Evolutionary conservation across 192 early-diverging fungal species (phyloP), one percentile per base, ranked within the genome.

Genomic region (Backusella tarrabulga): DNA sequence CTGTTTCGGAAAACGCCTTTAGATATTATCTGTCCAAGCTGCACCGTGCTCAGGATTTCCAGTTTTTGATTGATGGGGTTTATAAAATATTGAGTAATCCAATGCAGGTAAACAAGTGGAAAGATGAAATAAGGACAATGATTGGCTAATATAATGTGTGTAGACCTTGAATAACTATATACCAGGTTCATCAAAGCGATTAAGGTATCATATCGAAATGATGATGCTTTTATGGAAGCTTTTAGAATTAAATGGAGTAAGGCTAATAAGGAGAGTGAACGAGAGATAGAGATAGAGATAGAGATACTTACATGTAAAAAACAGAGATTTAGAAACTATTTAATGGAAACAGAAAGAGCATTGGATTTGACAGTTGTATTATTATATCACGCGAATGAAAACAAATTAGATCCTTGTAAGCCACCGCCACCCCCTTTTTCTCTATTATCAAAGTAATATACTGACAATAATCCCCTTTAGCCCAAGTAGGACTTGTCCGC

Each of bases 191-290:
- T 92, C 86, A 34, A 95, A 95, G 69, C 85, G 85, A 74, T 83
- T 91, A 23, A 86, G 79, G 71, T 82, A 89, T 50, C 83, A 91
- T 54, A 69, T 85, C 46, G 95, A 97, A 82, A 89, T 90, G 7
- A 81, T 94, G 50, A 93, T 95, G 88, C 81, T 97, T n/a, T 90
- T 94, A 44, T 98, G 97, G 97, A 88, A 92, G 68, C 78, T 96
- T 4, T 73, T 96, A 14, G 92, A 96, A 42, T 79, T 89, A 50
- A 98, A 98, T 80, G 87, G 87, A 74, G 93, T 93, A 80, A 36
- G 72, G 79, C 19, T 23, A 34, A 26, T 0, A 40, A 41, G 14
- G 8, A 60, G 9, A 26, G 8, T 7, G 1, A 17, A 41, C 4
- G 17, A 54, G 11, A 34, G 32, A 9, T 54, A 35, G 9, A 44